Evolutionary conservation across 257 asterid species (phyloP), one percentile per base, ranked within the genome.

Genomic region (Solanum pimpinellifolium): DNA sequence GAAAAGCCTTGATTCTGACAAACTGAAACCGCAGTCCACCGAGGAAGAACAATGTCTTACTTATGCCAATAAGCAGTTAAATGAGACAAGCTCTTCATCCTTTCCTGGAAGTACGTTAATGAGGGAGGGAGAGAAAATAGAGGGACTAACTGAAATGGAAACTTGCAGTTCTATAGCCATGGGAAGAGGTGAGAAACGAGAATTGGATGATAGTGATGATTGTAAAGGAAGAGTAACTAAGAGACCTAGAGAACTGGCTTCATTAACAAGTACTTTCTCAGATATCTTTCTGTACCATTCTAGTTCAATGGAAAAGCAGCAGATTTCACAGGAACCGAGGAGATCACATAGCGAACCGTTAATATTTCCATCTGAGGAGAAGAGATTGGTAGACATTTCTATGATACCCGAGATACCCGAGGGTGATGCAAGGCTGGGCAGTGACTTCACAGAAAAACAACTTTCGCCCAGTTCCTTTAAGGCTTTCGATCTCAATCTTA

Each of bases 401-500:
- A 88, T 91, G 60, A 89, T 91, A 90, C 90, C 96, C 18, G 88
- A 90, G 60, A 89, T 91, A 90, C 90, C 96, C 18, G 88, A 90
- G 88, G 91, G 86, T 62, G 91, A 86, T 21, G 49, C 88, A 52
- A 93, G 89, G 23, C 84, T 93, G 18, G 87, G 88, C 35, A 81
- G 62, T 85, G 94, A 90, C 66, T 91, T 90, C 89, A 80, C 93
- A 59, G 98, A 92, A 90, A 94, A 91, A 84, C 95, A 92, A 86
- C 90, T 94, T 35, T 91, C 92, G 89, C 95, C 97, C 0, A 90
- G 94, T 86, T 94, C 98, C 89, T 96, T 95, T 59, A 96, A 95
- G 90, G 94, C 96, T 27, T 97, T 94, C 7, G 99, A 97, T 90
- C 94, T 97, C 89, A 96, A 97, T 91, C 98, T 93, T 83, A 88